These are phyloP conservation scores for Stachybotrys chlorohalonatus DNA, from an alignment of 2,329 filamentous ascomycete species.

Conservation along the genomic window DNA sequence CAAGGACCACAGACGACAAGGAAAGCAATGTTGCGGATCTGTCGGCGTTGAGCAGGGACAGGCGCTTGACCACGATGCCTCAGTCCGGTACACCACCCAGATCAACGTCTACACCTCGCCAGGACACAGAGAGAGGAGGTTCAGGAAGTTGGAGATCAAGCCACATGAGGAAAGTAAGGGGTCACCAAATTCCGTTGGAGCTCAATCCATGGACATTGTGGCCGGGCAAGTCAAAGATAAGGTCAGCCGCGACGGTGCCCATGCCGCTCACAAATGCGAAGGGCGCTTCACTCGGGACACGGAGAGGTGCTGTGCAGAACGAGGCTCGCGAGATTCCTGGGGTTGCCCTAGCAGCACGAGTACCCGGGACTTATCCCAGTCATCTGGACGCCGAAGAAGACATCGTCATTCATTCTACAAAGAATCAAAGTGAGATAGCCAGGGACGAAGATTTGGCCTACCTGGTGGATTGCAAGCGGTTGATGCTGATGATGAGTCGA, in stretches of 20 bases:
- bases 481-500: neutral
- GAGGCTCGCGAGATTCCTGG: neutral
- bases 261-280: too few relatives aligned
- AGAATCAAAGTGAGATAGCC: neutral
- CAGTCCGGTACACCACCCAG: constrained; percentile 14
- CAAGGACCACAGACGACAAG: neutral
- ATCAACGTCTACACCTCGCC: constrained; percentile 13
- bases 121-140: neutral
- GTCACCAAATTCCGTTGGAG: neutral
- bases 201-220: neutral
- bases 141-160: neutral
- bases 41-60: constrained; percentile 4
- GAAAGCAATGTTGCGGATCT: neutral
- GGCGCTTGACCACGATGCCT: constrained; percentile 3
- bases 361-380: constrained; percentile 19
- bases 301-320: neutral
- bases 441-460: too few relatives aligned
- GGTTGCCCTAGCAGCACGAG: constrained; percentile 5
- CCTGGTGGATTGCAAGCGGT: too few relatives aligned
- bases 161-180: neutral
- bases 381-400: constrained; percentile 12
- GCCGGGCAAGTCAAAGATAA: neutral
- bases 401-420: constrained; percentile 19
- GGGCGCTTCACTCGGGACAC: neutral
- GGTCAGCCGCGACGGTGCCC: neutral